Evolutionary conservation across 2,329 filamentous ascomycete species (phyloP), one percentile per base, ranked within the genome.

Genomic region (Mycocentrospora acerina): DNA sequence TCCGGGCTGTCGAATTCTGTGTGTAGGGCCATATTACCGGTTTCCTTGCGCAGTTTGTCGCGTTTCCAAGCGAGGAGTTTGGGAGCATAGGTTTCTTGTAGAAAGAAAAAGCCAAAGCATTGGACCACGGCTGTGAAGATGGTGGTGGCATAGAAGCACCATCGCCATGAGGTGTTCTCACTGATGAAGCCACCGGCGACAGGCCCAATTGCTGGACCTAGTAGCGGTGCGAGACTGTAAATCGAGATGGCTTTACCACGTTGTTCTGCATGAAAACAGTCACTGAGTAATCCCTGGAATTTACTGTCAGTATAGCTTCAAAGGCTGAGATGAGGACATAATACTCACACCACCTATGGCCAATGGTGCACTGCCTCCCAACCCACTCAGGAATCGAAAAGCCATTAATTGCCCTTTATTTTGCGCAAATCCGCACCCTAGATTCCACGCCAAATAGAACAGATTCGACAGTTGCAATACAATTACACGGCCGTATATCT

Each of bases 141-240:
- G 1, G 80, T 79, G 1, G 82, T 85, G 0, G 80, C 73, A 67
- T 78, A 86, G 68, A 88, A 89, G 7, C 81, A 78, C 85, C 85
- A 89, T 26, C 84, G 76, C 86, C 86, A 89, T 1, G 76, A 81
- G 7, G 76, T 79, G 45, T 77, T 71, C 52, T 83, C 68, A 0
- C 81, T 73, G 16, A 87, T 81, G 57, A 82, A 86, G 0, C 80
- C 82, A 8, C 82, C 83, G 0, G 76, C 75, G 2, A 87, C 79
- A 0, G 83, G 84, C 0, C 83, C 83, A 4, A 85, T 67, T 1
- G 80, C 80, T 3, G 83, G 83, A 0, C 83, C 83, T 0, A 86
- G 73, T 0, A 87, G 70, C 0, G 83, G 83, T 2, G 77, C 78
- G 1, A 86, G 71, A 34, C 72, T 78, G 66, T 85, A 85, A 26